Percentiles rank a stretch among this genome's conserved stretches.
Conservation (phyloP, 1,284 basidiomycete species). For the Ganoderma boninense region DNA sequence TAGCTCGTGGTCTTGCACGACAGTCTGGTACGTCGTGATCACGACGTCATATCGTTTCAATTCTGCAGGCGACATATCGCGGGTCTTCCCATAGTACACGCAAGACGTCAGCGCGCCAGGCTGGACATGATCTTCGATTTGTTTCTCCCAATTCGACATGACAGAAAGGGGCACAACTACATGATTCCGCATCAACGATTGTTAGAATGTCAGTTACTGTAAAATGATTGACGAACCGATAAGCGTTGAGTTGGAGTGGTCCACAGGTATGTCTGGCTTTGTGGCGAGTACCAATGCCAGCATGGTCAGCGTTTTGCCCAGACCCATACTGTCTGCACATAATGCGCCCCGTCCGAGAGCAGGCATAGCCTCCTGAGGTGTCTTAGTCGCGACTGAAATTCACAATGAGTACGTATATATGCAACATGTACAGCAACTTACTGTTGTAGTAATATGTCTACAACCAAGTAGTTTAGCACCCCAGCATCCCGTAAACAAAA, state of each 20-base stretch:
- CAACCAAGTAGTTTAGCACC: neutral
- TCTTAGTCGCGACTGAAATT: constrained; percentile 76
- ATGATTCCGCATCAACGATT: neutral
- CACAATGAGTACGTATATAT: neutral
- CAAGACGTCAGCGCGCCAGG: constrained; percentile 63
- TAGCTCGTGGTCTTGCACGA: constrained; percentile 59
- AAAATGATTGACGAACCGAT: constrained; percentile 63
- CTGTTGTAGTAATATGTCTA: constrained; percentile 74
- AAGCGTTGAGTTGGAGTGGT: constrained; percentile 73
- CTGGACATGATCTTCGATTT: constrained; percentile 81
- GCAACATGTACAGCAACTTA: constrained; percentile 44
- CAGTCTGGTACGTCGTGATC: constrained; percentile 89
- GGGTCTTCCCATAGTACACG: constrained; percentile 78
- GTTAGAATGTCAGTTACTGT: neutral
- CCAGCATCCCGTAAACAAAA: neutral
- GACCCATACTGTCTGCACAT: constrained; percentile 90
- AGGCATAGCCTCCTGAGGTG: constrained; percentile 73
- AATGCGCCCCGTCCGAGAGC: constrained; percentile 83
- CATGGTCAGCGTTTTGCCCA: constrained; percentile 88
- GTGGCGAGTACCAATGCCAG: constrained; percentile 81
- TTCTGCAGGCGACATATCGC: constrained; percentile 65
- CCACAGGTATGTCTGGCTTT: constrained; percentile 64
- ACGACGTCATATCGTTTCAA: constrained; percentile 81
- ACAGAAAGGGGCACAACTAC: constrained; percentile 88
- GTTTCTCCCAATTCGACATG: constrained; percentile 91